Evolutionary conservation across 2,329 filamentous ascomycete species (phyloP).

Genomic region (Didymella pomorum): DNA sequence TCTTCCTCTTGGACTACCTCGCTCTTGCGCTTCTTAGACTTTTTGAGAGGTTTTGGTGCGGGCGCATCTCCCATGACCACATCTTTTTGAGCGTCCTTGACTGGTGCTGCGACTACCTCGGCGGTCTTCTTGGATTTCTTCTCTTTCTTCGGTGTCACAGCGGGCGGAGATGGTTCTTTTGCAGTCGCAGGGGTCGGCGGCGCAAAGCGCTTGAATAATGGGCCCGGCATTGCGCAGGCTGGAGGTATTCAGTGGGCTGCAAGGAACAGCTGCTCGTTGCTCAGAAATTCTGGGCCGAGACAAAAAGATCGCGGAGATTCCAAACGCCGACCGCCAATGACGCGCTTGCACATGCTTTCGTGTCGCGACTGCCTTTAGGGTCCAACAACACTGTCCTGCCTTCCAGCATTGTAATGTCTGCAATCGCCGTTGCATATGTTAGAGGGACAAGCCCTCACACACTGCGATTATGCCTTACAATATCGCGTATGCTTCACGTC

Average conservation of each 20-base stretch:
- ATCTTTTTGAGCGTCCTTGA: slow-evolving; percentile 6
- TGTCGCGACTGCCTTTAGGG: slow-evolving; percentile 8
- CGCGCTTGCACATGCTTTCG: slow-evolving; percentile 22
- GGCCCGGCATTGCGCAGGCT: slow-evolving; percentile 53
- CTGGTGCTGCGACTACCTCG: not conserved
- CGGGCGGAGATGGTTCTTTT: slow-evolving; percentile 15
- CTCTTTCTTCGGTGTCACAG: slow-evolving; percentile 10
- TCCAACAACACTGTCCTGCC: not conserved
- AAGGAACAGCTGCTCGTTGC: not conserved
- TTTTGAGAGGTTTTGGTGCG: slow-evolving; percentile 35
- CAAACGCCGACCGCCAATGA: slow-evolving; percentile 38
- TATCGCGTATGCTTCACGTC: slow-evolving; percentile 65
- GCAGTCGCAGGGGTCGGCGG: slow-evolving; percentile 46
- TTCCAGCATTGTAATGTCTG: slow-evolving; percentile 34
- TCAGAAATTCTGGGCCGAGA: slow-evolving; percentile 17
- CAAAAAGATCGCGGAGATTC: slow-evolving; percentile 23
- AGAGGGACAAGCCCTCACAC: slow-evolving; percentile 33
- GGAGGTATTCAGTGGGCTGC: slow-evolving; percentile 2
- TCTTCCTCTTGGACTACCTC: slow-evolving; percentile 33
- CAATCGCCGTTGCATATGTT: slow-evolving; percentile 6
- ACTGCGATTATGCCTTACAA: slow-evolving; percentile 68
- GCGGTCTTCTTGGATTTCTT: slow-evolving; percentile 41
- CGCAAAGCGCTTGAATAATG: slow-evolving; percentile 58
- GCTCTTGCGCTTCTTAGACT: slow-evolving; percentile 49
- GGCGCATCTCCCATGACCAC: slow-evolving; percentile 18